A percentile compares a stretch with the other conserved stretches of the same genome.
These are phyloP conservation scores for Cinnamomum micranthum DNA, from an alignment of 164 flowering plant species.

Conservation along the genomic window DNA sequence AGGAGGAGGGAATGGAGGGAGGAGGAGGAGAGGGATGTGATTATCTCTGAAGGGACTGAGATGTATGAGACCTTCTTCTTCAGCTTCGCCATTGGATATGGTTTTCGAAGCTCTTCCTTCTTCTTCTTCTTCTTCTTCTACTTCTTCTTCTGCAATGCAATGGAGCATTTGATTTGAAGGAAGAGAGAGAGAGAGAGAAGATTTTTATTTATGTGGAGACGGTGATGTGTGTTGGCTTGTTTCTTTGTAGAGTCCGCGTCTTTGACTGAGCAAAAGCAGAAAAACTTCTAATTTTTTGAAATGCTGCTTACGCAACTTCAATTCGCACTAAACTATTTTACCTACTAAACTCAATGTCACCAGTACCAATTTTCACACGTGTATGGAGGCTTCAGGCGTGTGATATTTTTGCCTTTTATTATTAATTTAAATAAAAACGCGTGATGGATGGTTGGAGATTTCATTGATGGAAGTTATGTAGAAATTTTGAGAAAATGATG, in stretches of 20 bases:
- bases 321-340: too few relatives aligned
- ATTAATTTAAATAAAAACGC: too few relatives aligned
- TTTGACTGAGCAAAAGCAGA: neutral
- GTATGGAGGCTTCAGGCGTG: too few relatives aligned
- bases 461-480: too few relatives aligned
- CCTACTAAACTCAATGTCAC: too few relatives aligned
- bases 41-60: slow-evolving; percentile 47
- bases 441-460: too few relatives aligned
- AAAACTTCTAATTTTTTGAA: too few relatives aligned
- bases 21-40: slow-evolving; percentile 40
- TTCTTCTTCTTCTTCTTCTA: neutral
- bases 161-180: neutral
- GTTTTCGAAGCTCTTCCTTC: neutral
- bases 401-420: too few relatives aligned
- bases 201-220: neutral
- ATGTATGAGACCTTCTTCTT: slow-evolving; percentile 43
- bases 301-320: too few relatives aligned
- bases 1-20: slow-evolving; percentile 38
- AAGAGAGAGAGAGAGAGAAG: neutral
- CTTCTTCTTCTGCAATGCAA: neutral
- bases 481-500: too few relatives aligned
- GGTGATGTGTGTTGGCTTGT: neutral
- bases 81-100: slow-evolving; percentile 42
- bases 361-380: too few relatives aligned
- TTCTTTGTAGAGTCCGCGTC: neutral